Conservation (phyloP, 495 filamentous ascomycete species). For the Daldinia caldariorum region DNA sequence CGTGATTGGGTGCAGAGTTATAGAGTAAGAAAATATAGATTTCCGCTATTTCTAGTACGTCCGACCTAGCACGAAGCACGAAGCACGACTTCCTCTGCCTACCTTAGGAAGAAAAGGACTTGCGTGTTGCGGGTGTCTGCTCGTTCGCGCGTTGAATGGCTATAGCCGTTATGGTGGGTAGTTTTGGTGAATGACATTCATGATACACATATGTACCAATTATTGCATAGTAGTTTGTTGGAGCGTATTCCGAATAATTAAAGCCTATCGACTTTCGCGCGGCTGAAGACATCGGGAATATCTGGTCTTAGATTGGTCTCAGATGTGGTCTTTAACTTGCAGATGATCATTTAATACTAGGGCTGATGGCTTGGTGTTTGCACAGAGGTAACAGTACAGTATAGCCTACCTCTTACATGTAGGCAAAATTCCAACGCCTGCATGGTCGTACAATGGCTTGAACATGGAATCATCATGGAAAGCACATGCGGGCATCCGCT, state of each 20-base stretch:
- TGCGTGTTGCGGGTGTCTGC: conserved; percentile 18
- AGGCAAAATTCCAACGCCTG: conserved; percentile 4
- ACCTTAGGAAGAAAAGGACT: not conserved
- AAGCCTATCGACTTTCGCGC: conserved; percentile 10
- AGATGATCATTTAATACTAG: conserved; percentile 11
- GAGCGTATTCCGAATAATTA: no score
- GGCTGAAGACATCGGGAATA: conserved; percentile 9
- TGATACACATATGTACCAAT: no score
- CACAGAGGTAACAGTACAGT: no score
- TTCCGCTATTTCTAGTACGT: conserved; percentile 29
- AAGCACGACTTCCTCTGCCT: conserved; percentile 27
- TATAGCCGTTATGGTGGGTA: conserved; percentile 5
- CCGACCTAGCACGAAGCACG: conserved; percentile 29
- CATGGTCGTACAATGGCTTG: conserved; percentile 14
- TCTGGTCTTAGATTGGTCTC: conserved; percentile 21
- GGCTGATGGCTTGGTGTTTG: conserved; percentile 12
- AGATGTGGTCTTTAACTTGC: conserved; percentile 13
- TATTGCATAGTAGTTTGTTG: no score
- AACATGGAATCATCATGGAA: conserved; percentile 9
- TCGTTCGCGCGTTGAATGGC: conserved; percentile 17
- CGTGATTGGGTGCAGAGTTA: conserved; percentile 20
- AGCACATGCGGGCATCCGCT: no score
- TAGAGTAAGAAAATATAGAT: conserved; percentile 24
- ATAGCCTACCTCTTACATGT: no score
- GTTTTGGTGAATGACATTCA: not conserved